A percentile compares a stretch with the other conserved stretches of the same genome.
These are phyloP conservation scores for Solanum gandarillasii DNA, from an alignment of 257 asterid genomes.

Conservation along the genomic window DNA sequence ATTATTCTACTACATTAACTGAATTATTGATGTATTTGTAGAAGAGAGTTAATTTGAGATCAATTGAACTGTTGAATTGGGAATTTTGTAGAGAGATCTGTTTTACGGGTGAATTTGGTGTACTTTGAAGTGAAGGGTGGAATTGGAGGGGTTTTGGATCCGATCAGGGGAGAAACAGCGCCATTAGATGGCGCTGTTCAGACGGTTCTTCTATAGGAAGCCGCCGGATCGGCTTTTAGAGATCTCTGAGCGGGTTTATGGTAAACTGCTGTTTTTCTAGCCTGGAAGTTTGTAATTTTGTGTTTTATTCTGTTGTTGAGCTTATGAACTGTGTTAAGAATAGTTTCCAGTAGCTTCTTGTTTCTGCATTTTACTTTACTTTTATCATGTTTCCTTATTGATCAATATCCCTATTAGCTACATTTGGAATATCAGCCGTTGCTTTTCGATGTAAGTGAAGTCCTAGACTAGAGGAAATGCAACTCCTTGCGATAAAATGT, in stretches of 20 bases:
- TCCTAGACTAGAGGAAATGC: background rate
- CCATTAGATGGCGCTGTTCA: conserved; percentile 99
- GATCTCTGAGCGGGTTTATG: conserved; percentile 97
- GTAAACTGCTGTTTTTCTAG: conserved; percentile 30
- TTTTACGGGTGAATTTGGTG: conserved; percentile 13
- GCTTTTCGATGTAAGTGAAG: background rate
- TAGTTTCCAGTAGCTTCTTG: background rate
- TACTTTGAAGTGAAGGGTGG: conserved; percentile 12
- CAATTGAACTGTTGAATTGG: conserved; percentile 8
- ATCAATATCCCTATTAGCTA: background rate
- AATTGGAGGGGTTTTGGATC: conserved; percentile 45
- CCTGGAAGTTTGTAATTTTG: background rate
- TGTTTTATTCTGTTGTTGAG: background rate
- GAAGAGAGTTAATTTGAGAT: background rate
- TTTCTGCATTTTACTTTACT: background rate
- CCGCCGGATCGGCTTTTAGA: conserved; percentile 99
- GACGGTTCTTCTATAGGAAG: conserved; percentile 93
- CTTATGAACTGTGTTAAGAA: background rate
- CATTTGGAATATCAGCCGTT: background rate
- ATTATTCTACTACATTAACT: background rate
- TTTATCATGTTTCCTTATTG: background rate
- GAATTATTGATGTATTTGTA: background rate
- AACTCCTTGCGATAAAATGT: background rate
- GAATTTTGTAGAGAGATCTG: conserved; percentile 37
- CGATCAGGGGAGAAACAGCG: conserved; percentile 69